Evolutionary conservation across 768 basidiomycete genomes (phyloP).

Genomic region (Gelatoporia subvermispora): DNA sequence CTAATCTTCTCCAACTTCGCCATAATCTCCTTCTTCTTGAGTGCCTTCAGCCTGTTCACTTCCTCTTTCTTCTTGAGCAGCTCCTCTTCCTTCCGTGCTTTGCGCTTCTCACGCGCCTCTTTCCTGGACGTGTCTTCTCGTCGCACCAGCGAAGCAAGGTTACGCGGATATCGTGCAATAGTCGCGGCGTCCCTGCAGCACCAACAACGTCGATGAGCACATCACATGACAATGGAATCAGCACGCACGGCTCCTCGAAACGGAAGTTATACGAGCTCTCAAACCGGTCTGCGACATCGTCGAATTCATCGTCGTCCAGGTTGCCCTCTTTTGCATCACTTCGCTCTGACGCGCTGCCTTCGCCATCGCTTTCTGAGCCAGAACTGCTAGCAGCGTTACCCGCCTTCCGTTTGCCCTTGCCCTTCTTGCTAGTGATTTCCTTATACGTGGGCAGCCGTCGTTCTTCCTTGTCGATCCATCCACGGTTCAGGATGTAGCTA

Average conservation of each 20-base stretch:
- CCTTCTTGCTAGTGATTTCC: constrained; percentile 55
- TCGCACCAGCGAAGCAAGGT: constrained; percentile 56
- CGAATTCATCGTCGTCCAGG: constrained; percentile 72
- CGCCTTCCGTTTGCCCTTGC: constrained; percentile 10
- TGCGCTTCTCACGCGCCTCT: constrained; percentile 74
- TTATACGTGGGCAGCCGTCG: constrained; percentile 79
- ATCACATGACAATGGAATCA: background rate
- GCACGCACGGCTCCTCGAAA: constrained; percentile 91
- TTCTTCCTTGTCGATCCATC: constrained; percentile 85
- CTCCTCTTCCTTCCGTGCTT: constrained; percentile 77
- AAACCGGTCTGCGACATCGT: constrained; percentile 86
- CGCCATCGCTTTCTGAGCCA: background rate
- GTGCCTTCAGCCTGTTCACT: constrained; percentile 69
- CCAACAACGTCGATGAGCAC: constrained; percentile 6
- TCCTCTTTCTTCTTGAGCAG: constrained; percentile 71
- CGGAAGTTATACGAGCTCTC: constrained; percentile 98
- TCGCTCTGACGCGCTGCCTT: constrained; percentile 13
- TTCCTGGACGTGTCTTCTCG: constrained; percentile 77
- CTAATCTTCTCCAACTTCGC: constrained; percentile 71
- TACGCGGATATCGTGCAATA: constrained; percentile 75
- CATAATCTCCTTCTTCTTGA: constrained; percentile 83
- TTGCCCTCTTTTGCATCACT: constrained; percentile 21
- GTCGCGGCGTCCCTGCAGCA: constrained; percentile 52
- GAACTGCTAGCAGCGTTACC: constrained; percentile 15
- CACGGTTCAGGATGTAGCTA: constrained; percentile 95